Evolutionary conservation across 169 alveolate genomes (phyloP), one percentile per base, ranked within the genome.

Genomic region (Babesia ovata): DNA sequence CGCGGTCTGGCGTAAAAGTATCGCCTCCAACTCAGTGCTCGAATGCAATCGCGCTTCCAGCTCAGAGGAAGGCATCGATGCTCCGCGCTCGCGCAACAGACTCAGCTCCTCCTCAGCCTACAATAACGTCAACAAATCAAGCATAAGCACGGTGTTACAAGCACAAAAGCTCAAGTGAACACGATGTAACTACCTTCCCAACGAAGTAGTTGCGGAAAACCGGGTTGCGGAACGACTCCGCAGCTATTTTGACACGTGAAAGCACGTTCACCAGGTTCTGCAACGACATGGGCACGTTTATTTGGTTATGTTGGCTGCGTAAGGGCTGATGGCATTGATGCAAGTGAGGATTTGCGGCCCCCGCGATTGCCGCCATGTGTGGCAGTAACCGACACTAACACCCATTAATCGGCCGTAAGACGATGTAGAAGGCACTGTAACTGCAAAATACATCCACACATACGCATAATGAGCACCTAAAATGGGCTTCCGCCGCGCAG

Each of bases 61-160:
- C 14, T 83, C 86, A 26, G 67, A 24, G 49, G 61, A 53, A 58
- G 85, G 42, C 17, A 81, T 10, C 53, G 75, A 45, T 11, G 53
- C 48, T 0, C 88, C 62, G 49, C 44, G 24, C 11, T 48, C 56
- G 29, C 52, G 50, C 33, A 81, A 24, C 58, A 81, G 63, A 21
- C 29, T 44, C 21, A 70, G 54, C 56, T 63, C 65, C 48, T 81
- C 88, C 33, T 60, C 78, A 0, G 88, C 88, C 88, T 81, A 48
- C 19, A 59, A 29, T 22, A n/a, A 6, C 33, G 54, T 52, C 39
- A 71, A 19, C n/a, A 9, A 4, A 19, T 33, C 39, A 14, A 3
- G 6, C 33, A 16, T 24, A 3, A 56, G 39, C 39, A 33, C 39
- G 6, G 39, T 33, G 39, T 33, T 33, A 61, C 29, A 26, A 33